Evolutionary conservation across 2,329 filamentous ascomycete genomes (phyloP).

Genomic region (Madurella fahalii): DNA sequence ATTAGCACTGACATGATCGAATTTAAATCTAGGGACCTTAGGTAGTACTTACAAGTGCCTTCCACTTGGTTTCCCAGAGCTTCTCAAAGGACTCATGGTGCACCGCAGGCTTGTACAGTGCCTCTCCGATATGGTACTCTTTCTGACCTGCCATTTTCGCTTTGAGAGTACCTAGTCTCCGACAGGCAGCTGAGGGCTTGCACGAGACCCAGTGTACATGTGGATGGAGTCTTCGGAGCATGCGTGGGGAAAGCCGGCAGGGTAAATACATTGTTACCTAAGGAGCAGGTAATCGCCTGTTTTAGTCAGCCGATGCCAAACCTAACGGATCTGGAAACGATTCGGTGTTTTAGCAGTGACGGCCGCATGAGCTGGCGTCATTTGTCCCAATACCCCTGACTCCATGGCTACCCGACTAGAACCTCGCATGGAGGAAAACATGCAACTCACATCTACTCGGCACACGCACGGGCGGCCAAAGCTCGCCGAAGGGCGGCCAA

Average conservation of each 20-base stretch:
- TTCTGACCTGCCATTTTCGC: neutral
- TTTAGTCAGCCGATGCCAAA: too few species aligned
- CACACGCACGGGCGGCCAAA: too few species aligned
- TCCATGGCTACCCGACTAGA: too few species aligned
- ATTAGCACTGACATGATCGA: neutral
- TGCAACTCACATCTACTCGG: too few species aligned
- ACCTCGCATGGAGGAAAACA: too few species aligned
- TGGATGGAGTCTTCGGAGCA: neutral
- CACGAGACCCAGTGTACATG: neutral
- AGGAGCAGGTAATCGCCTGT: too few species aligned
- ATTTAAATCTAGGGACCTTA: neutral
- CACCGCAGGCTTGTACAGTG: constrained; percentile 8
- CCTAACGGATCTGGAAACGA: too few species aligned
- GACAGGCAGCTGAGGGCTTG: neutral
- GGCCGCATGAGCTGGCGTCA: too few species aligned
- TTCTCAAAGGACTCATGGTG: constrained; percentile 23
- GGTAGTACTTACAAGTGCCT: constrained; percentile 8
- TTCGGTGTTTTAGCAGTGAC: too few species aligned
- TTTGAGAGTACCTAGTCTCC: neutral
- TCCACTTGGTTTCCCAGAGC: constrained; percentile 24
- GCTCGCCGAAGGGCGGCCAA: too few species aligned
- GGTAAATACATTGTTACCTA: neutral
- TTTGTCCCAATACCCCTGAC: too few species aligned
- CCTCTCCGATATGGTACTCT: constrained; percentile 14
- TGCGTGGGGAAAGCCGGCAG: neutral